phyloP scores from a whole-genome alignment of 2,329 filamentous ascomycete genomes.

The Beauveria rudraprayagi region DNA sequence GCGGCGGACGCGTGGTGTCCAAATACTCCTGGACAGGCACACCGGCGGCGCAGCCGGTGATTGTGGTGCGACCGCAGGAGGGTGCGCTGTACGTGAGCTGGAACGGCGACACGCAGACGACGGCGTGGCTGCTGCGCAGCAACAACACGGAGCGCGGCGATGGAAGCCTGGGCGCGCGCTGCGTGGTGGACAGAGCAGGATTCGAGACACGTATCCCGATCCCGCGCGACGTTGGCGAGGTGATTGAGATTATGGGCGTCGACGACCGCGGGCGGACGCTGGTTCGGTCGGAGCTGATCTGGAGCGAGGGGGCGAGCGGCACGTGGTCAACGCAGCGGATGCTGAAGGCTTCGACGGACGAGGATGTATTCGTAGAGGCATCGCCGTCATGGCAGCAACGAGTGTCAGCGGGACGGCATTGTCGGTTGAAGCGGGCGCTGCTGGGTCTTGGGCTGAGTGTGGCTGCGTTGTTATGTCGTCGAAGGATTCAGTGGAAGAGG shows the following conservation, averaged over 20 bases:
- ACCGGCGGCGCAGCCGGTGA: slow-evolving; percentile 28
- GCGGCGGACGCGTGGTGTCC: slow-evolving; percentile 37
- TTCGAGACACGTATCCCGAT: slow-evolving; percentile 18
- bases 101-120: slow-evolving; percentile 43
- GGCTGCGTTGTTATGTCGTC: background rate
- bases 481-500: background rate
- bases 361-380: background rate
- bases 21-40: slow-evolving; percentile 42
- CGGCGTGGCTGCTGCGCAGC: slow-evolving; percentile 33
- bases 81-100: slow-evolving; percentile 40
- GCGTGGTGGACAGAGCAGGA: slow-evolving; percentile 11
- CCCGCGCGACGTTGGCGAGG: slow-evolving; percentile 14
- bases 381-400: background rate
- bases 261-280: slow-evolving; percentile 20
- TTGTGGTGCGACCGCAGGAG: slow-evolving; percentile 15
- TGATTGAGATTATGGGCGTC: slow-evolving; percentile 17
- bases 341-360: background rate
- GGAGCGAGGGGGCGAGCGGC: background rate
- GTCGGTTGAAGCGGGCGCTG: background rate
- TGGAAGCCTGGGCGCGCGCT: slow-evolving; percentile 11
- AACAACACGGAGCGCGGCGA: slow-evolving; percentile 3
- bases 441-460: background rate
- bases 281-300: slow-evolving; percentile 1
- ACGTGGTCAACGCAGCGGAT: background rate
- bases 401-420: background rate